A percentile compares a stretch with the other conserved stretches of the same genome.
Conservation (phyloP, 768 basidiomycete species). For the Rhodotorula paludigena region DNA sequence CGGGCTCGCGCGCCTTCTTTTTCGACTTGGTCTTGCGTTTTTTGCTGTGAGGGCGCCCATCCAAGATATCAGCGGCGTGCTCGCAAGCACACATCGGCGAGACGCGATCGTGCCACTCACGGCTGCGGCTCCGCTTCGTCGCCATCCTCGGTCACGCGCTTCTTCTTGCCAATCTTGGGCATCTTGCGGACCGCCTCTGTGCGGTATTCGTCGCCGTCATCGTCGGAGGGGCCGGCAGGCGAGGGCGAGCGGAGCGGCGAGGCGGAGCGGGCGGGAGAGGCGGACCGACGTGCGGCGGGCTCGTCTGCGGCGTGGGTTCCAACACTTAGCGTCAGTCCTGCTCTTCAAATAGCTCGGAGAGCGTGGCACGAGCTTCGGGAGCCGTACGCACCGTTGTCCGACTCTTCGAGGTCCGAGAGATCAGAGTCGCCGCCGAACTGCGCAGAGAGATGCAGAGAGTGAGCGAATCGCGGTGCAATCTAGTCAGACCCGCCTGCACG, state of each 20-base stretch:
- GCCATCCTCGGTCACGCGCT: background rate
- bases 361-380: background rate
- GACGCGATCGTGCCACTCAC: background rate
- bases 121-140: slow-evolving; percentile 36
- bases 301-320: background rate
- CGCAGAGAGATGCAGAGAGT: background rate
- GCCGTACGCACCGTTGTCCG: slow-evolving; percentile 54
- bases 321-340: too few relatives aligned
- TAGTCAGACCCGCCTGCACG: background rate
- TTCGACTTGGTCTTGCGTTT: slow-evolving; percentile 42
- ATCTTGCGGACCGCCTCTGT: slow-evolving; percentile 53
- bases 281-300: background rate
- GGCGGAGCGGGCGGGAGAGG: slow-evolving; percentile 20
- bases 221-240: slow-evolving; percentile 41
- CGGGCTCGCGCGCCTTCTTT: slow-evolving; percentile 27
- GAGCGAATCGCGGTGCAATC: background rate
- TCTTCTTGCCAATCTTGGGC: slow-evolving; percentile 45
- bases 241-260: slow-evolving; percentile 46
- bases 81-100: too few relatives aligned
- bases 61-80: too few relatives aligned
- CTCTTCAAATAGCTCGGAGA: too few relatives aligned
- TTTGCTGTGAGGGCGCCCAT: slow-evolving; percentile 44
- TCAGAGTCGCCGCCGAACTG: slow-evolving; percentile 68
- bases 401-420: slow-evolving; percentile 62
- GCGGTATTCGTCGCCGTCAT: slow-evolving; percentile 50